A percentile compares a stretch with the other conserved stretches of the same genome.
These are phyloP conservation scores for Orobanche coerulescens DNA, from an alignment of 257 asterid species.

Conservation along the genomic window DNA sequence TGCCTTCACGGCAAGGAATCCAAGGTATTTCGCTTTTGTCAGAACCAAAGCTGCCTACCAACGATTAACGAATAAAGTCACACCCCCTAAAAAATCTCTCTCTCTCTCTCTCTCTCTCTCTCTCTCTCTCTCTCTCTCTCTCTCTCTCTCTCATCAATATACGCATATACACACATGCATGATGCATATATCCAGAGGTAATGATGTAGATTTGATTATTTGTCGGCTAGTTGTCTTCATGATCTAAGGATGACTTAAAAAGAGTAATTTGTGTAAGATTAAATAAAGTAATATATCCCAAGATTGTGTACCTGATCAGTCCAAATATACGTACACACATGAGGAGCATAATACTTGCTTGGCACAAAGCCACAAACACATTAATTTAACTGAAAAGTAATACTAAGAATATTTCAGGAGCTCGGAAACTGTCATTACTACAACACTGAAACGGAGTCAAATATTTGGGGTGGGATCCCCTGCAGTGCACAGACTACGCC, in stretches of 20 bases:
- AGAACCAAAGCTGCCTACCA: constrained; percentile 45
- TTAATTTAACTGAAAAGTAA: no score
- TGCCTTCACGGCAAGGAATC: constrained; percentile 40
- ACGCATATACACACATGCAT: constrained; percentile 21
- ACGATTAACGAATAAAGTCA: constrained; percentile 46
- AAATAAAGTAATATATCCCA: constrained; percentile 29
- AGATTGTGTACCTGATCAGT: constrained; percentile 20
- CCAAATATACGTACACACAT: neutral
- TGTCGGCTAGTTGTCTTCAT: constrained; percentile 49
- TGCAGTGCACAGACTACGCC: no score
- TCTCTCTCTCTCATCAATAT: neutral
- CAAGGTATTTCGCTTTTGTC: constrained; percentile 36
- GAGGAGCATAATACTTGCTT: constrained; percentile 11
- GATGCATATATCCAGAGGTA: constrained; percentile 29
- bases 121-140: constrained; percentile 14
- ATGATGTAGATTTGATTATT: constrained; percentile 48
- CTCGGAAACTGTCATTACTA: no score
- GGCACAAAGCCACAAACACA: constrained; percentile 1
- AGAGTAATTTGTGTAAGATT: constrained; percentile 23
- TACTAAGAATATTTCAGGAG: no score
- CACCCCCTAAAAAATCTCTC: constrained; percentile 13
- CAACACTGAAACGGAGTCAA: no score
- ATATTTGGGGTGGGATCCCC: no score
- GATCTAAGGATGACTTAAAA: no score
- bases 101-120: constrained; percentile 14